Base-by-base conservation (phyloP, 2,329 filamentous ascomycete genomes). In the Phialemonium atrogriseum region DNA sequence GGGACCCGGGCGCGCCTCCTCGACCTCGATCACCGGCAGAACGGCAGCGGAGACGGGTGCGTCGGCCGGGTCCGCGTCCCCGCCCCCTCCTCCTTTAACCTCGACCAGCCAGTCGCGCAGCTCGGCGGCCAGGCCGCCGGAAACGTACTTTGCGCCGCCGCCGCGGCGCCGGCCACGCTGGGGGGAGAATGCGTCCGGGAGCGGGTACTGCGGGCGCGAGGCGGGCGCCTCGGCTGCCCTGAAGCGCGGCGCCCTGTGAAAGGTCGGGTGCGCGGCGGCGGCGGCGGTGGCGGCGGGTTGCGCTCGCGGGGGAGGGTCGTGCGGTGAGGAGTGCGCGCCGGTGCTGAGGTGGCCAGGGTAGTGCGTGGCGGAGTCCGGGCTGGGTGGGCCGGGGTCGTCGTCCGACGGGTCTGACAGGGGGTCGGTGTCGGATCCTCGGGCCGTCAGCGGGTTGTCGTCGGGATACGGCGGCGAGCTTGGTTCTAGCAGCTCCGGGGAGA, bases 21-120 rank as follows among this genome's bases (percentile, higher is more conserved):
- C 30, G 18, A 26, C 24, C n/a, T 15, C 36, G 38, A 7, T 38
- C 35, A n/a, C 21, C 21, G 13, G 34, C 7, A 38, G 36, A 10
- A 52, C 41, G 10, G 50, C 45, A 2, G 24, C 5, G 18, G n/a
- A 6, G 24, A 16, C 7, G 37, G 36, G 5, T 39, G 29, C 2
- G 27, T 15, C 4, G 39, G 34, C 22, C 30, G 34, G 18, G 37
- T 29, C 19, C 18, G 28, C 15, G 34, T 26, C 3, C 32, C 32
- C 11, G 30, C 30, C 31, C n/a, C 34, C 30, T 11, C 30, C 33
- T 1, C 54, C 51, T 37, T 63, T 62, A 24, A 60, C 52, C 29
- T 60, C 58, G 23, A 65, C 52, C 19, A 66, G 53, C 62, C 62
- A 66, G 46, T 60, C 56, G 6, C 61, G 54, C 7, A 66, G 44